These are phyloP conservation scores for Ruellia speciosa DNA, from an alignment of 305 asterid genomes.

Conservation along the genomic window DNA sequence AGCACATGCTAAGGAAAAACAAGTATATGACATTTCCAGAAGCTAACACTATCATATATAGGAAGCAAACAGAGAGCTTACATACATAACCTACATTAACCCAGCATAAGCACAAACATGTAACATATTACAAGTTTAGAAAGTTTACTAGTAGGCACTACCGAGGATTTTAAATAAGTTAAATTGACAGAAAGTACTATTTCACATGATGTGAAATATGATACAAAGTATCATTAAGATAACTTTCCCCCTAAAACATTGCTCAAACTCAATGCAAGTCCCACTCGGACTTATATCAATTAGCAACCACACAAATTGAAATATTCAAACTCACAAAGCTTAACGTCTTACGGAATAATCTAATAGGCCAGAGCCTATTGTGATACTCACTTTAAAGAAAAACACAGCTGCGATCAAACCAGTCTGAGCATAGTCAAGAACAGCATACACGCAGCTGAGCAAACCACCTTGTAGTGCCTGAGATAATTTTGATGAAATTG, in stretches of 20 bases:
- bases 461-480: slow-evolving; percentile 81
- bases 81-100: background rate
- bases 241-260: too few species aligned
- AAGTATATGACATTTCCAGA: background rate
- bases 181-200: too few species aligned
- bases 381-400: slow-evolving; percentile 73
- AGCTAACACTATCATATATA: slow-evolving; percentile 3
- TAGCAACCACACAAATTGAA: background rate
- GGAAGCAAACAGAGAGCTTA: slow-evolving; percentile 5
- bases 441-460: slow-evolving; percentile 68
- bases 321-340: background rate
- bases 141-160: background rate
- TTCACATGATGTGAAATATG: too few species aligned
- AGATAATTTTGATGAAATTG: slow-evolving; percentile 24
- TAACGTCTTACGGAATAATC: background rate
- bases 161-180: background rate
- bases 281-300: background rate
- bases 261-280: background rate
- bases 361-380: background rate
- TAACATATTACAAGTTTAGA: background rate
- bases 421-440: slow-evolving; percentile 96
- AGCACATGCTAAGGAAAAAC: background rate
- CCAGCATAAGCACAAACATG: background rate
- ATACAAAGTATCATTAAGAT: too few species aligned
- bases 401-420: slow-evolving; percentile 96